A percentile compares a stretch with the other conserved stretches of the same genome.
These are phyloP conservation scores for Wickerhamomyces mucosus DNA, from an alignment of 805 yeast species.

Conservation along the genomic window DNA sequence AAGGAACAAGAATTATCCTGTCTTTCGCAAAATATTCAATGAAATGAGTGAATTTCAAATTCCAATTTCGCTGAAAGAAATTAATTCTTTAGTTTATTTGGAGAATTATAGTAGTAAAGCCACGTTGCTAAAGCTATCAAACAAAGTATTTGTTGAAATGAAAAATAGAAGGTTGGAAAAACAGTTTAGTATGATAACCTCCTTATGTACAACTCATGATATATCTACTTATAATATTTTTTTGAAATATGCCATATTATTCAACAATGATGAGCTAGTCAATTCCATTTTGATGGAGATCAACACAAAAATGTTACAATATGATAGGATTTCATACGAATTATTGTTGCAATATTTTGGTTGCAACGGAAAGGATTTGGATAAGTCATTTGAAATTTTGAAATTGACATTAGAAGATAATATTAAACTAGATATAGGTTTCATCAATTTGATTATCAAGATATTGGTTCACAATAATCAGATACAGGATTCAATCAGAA, in stretches of 20 bases:
- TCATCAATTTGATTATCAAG: constrained; percentile 4
- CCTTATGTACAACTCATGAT: constrained; percentile 1
- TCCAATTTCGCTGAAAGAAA: constrained; percentile 23
- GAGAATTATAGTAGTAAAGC: constrained; percentile 7
- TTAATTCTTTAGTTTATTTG: constrained; percentile 15
- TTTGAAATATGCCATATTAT: constrained; percentile 17
- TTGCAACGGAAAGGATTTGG: constrained; percentile 1
- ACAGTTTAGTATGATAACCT: constrained; percentile 2
- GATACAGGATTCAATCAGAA: constrained; percentile 3
- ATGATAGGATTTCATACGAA: constrained; percentile 24
- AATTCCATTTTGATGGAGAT: constrained; percentile 13
- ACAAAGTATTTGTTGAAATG: constrained; percentile 1
- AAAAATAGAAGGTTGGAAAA: constrained; percentile 1
- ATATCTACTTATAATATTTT: constrained; percentile 20
- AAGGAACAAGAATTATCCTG: neutral
- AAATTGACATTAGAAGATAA: constrained; percentile 4
- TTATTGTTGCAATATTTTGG: constrained; percentile 13
- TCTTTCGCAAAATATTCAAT: constrained; percentile 4
- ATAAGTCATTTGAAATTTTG: constrained; percentile 1
- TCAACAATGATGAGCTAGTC: constrained; percentile 8
- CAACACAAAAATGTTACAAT: constrained; percentile 7
- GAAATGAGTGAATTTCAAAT: constrained; percentile 19
- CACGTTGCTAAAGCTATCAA: neutral
- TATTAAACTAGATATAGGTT: constrained; percentile 5
- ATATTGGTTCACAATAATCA: constrained; percentile 5